These are phyloP conservation scores for Carex myosuroides DNA, from an alignment of 176 grass and related monocot species.

Conservation along the genomic window DNA sequence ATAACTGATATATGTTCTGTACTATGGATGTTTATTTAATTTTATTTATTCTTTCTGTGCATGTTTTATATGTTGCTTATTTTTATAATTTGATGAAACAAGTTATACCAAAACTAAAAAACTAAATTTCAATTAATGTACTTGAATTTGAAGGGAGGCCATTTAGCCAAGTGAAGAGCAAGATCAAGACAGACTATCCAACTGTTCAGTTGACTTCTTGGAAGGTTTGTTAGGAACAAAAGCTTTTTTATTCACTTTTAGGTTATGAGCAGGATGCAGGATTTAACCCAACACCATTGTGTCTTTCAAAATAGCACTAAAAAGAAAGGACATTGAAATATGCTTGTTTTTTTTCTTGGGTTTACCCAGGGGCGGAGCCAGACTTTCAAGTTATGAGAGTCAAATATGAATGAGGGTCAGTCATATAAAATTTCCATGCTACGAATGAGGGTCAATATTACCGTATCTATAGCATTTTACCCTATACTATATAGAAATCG, in stretches of 20 bases:
- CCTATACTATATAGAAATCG: too few relatives aligned
- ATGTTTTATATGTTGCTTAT: not conserved
- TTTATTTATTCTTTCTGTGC: not conserved
- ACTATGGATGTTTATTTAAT: not conserved
- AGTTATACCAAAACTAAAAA: not conserved
- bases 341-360: not conserved
- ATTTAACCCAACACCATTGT: not conserved
- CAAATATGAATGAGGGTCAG: too few relatives aligned
- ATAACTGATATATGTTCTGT: not conserved
- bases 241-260: not conserved
- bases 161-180: slow-evolving; percentile 65
- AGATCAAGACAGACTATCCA: slow-evolving; percentile 62
- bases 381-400: too few relatives aligned
- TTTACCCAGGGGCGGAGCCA: not conserved
- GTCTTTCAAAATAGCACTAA: not conserved
- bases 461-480: too few relatives aligned
- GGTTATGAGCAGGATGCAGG: not conserved
- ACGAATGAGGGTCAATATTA: too few relatives aligned
- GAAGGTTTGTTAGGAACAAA: slow-evolving; percentile 42
- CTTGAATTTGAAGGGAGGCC: slow-evolving; percentile 51
- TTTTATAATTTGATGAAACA: not conserved
- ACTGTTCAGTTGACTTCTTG: slow-evolving; percentile 73
- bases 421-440: too few relatives aligned
- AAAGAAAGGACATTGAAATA: not conserved
- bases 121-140: slow-evolving; percentile 6